phyloP scores from a whole-genome alignment of 2,329 filamentous ascomycete species.

The Fusarium sp. region DNA sequence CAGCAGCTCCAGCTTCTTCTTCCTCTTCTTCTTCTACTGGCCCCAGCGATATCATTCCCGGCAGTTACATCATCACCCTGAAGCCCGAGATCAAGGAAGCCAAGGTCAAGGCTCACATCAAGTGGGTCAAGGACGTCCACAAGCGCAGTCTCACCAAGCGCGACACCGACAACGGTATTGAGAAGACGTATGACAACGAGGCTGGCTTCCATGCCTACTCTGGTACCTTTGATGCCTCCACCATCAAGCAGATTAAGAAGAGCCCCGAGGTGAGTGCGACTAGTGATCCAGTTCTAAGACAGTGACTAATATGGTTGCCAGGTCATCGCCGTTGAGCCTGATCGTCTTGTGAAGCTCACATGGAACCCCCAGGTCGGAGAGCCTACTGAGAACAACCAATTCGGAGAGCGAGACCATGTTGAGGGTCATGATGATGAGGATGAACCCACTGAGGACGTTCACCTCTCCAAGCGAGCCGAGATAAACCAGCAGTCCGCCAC shows the following conservation, averaged over 20 bases:
- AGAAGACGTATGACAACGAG: constrained; percentile 45
- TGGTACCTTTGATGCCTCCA: constrained; percentile 56
- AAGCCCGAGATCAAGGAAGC: constrained; percentile 60
- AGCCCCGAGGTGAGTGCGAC: constrained; percentile 54
- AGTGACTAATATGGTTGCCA: constrained; percentile 8
- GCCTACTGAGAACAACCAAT: not conserved
- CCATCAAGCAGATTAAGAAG: constrained; percentile 55
- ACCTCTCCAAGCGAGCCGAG: constrained; percentile 41
- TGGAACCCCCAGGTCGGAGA: constrained; percentile 25
- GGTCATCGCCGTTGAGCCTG: constrained; percentile 48
- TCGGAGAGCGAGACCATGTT: not conserved
- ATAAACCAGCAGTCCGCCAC: constrained; percentile 45
- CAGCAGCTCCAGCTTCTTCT: constrained; percentile 32
- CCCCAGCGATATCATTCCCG: constrained; percentile 45
- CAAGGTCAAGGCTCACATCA: constrained; percentile 60
- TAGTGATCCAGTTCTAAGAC: too few species aligned
- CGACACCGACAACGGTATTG: constrained; percentile 51
- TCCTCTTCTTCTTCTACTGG: constrained; percentile 21
- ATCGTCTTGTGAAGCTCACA: constrained; percentile 43
- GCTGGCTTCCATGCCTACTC: constrained; percentile 55
- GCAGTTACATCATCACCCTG: constrained; percentile 72
- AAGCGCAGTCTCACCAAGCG: constrained; percentile 65
- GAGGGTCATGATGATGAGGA: not conserved
- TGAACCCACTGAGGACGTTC: not conserved
- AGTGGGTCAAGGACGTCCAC: constrained; percentile 63